A percentile compares a stretch with the other conserved stretches of the same genome.
Conservation (phyloP, 495 filamentous ascomycete species). For the Aspergillus nanangensis region DNA sequence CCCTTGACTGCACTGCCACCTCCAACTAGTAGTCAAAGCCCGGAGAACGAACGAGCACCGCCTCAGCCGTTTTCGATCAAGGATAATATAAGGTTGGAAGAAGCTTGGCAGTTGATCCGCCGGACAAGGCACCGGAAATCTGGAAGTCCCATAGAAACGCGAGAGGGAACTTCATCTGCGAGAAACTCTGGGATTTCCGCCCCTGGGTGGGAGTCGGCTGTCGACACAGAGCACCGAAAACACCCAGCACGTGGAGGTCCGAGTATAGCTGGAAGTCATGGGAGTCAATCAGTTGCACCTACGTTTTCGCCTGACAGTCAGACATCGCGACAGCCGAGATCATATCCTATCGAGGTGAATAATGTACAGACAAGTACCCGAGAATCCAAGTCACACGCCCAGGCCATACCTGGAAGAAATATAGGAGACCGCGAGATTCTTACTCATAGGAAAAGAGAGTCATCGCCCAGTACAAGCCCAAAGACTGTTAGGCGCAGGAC, state of each 20-base stretch:
- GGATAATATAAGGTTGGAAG: constrained; percentile 70
- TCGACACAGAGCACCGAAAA: constrained; percentile 26
- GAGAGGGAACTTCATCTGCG: constrained; percentile 27
- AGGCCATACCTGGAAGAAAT: constrained; percentile 9
- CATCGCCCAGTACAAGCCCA: constrained; percentile 16
- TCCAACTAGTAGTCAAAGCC: constrained; percentile 45
- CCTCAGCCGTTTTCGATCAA: constrained; percentile 73
- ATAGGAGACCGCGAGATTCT: constrained; percentile 6
- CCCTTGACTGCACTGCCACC: constrained; percentile 66
- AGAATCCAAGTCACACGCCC: constrained; percentile 9
- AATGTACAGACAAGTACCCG: constrained; percentile 7
- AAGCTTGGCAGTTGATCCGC: constrained; percentile 61
- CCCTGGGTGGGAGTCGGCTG: constrained; percentile 30
- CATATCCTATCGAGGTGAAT: constrained; percentile 5
- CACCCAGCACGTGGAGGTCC: constrained; percentile 17
- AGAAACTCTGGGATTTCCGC: constrained; percentile 41
- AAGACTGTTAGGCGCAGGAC: constrained; percentile 17
- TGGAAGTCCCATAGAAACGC: constrained; percentile 21
- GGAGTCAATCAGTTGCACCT: constrained; percentile 14
- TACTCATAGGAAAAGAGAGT: constrained; percentile 21
- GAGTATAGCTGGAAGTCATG: constrained; percentile 24
- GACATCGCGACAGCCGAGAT: constrained; percentile 8
- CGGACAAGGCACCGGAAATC: constrained; percentile 30
- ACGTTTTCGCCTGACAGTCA: constrained; percentile 14
- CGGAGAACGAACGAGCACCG: constrained; percentile 46